A percentile compares a stretch with the other conserved stretches of the same genome.
phyloP scores from a whole-genome alignment of 768 basidiomycete species.

The Tephrocybe sp. region DNA sequence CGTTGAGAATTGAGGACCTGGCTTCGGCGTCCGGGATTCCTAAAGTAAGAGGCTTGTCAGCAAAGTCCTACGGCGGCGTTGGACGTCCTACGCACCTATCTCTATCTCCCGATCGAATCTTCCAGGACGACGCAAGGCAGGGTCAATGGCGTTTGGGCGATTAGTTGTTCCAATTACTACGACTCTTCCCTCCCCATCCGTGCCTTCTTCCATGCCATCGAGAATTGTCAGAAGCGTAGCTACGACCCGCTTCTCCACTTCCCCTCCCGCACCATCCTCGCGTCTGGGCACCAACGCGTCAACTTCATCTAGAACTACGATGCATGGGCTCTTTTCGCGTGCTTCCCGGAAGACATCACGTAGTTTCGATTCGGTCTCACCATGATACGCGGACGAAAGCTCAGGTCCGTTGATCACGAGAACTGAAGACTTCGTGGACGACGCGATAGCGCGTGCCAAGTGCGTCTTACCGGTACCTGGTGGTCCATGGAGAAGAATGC shows the following conservation, averaged over 20 bases:
- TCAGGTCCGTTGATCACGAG: slow-evolving; percentile 95
- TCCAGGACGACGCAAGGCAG: slow-evolving; percentile 85
- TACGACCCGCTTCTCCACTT: slow-evolving; percentile 95
- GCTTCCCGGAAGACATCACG: slow-evolving; percentile 91
- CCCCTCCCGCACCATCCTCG: slow-evolving; percentile 88
- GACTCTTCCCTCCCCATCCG: slow-evolving; percentile 56
- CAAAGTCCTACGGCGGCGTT: background rate
- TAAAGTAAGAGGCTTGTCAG: slow-evolving; percentile 26
- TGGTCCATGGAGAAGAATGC: slow-evolving; percentile 92
- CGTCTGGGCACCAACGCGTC: slow-evolving; percentile 91
- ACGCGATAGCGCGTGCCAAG: slow-evolving; percentile 90
- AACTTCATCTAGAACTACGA: slow-evolving; percentile 94
- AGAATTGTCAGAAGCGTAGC: slow-evolving; percentile 93
- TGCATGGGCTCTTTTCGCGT: slow-evolving; percentile 78
- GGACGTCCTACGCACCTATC: slow-evolving; percentile 57
- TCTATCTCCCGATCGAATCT: slow-evolving; percentile 95
- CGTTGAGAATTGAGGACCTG: slow-evolving; percentile 82
- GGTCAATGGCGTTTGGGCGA: slow-evolving; percentile 93
- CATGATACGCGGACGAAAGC: slow-evolving; percentile 93
- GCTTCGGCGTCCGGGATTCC: slow-evolving; percentile 89
- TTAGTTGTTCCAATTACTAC: slow-evolving; percentile 97
- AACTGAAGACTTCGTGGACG: slow-evolving; percentile 83
- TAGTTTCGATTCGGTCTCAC: slow-evolving; percentile 91
- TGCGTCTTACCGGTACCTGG: slow-evolving; percentile 99
- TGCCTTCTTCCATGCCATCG: slow-evolving; percentile 76